Percentiles rank a stretch among this genome's conserved stretches.
These are phyloP conservation scores for Exophiala bonariae DNA, from an alignment of 2,329 filamentous ascomycete species.

Conservation along the genomic window DNA sequence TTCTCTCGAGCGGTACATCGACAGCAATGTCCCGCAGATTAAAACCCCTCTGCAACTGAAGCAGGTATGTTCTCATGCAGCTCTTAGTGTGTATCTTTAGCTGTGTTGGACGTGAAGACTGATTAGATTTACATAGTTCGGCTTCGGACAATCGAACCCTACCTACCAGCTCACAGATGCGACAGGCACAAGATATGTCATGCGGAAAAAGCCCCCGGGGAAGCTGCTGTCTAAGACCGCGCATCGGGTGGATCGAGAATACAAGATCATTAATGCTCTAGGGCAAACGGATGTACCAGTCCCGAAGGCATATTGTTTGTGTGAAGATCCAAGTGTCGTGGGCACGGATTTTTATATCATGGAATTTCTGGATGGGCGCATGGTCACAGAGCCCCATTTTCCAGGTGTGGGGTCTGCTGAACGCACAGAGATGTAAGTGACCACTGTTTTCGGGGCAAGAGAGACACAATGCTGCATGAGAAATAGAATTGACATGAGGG, in stretches of 20 bases:
- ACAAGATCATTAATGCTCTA: slow-evolving; percentile 83
- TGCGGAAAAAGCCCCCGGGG: slow-evolving; percentile 98
- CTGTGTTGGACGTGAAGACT: too few relatives aligned
- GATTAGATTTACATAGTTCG: slow-evolving; percentile 63
- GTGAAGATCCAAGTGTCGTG: slow-evolving; percentile 75
- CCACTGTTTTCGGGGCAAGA: too few relatives aligned
- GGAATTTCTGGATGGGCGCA: slow-evolving; percentile 90
- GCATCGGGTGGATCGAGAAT: slow-evolving; percentile 95
- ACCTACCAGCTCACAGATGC: slow-evolving; percentile 86
- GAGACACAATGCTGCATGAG: too few relatives aligned
- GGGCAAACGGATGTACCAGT: slow-evolving; percentile 79
- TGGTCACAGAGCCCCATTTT: slow-evolving; percentile 85
- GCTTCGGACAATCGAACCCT: slow-evolving; percentile 95
- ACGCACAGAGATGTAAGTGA: slow-evolving; percentile 69
- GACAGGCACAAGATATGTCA: slow-evolving; percentile 71
- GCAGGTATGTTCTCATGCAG: slow-evolving; percentile 72
- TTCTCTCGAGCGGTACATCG: slow-evolving; percentile 77
- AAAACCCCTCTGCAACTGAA: slow-evolving; percentile 81
- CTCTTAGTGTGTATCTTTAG: too few relatives aligned
- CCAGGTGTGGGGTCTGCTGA: slow-evolving; percentile 69
- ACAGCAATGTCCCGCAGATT: slow-evolving; percentile 77
- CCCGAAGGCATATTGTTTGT: slow-evolving; percentile 79
- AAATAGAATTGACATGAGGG: too few relatives aligned
- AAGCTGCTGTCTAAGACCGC: slow-evolving; percentile 89
- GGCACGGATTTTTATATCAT: slow-evolving; percentile 97